phyloP scores from a whole-genome alignment of 1,139 yeast species.

The Meyerozyma smithsonii region DNA sequence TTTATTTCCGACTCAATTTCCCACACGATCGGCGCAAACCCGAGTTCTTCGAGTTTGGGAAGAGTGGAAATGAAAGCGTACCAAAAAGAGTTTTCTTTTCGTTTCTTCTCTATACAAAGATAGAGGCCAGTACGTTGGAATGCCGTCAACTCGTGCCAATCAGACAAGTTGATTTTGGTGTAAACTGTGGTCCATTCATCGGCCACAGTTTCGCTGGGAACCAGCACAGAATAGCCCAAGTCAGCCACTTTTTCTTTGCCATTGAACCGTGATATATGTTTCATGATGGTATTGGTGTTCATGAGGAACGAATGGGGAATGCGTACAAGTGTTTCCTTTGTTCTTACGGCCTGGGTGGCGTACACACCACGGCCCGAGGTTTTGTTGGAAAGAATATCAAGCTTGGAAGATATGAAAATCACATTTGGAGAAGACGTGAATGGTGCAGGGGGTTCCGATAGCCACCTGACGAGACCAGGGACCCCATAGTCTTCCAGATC shows the following conservation, averaged over 20 bases:
- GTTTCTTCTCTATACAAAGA: constrained; percentile 40
- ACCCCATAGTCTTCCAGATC: background rate
- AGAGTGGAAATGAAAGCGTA: constrained; percentile 55
- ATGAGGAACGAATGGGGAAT: constrained; percentile 58
- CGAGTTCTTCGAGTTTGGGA: constrained; percentile 48
- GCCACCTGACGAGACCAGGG: background rate
- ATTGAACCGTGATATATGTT: constrained; percentile 28
- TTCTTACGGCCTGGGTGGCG: constrained; percentile 28
- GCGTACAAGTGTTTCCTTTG: constrained; percentile 43
- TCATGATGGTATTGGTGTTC: constrained; percentile 53
- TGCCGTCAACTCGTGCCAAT: constrained; percentile 33
- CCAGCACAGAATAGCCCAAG: constrained; percentile 19
- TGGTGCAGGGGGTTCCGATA: background rate
- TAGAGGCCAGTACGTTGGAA: constrained; percentile 48
- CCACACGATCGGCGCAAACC: constrained; percentile 51
- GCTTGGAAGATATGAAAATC: constrained; percentile 26
- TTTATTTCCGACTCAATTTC: constrained; percentile 18
- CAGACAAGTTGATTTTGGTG: constrained; percentile 20
- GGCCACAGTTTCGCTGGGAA: constrained; percentile 8
- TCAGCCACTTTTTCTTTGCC: constrained; percentile 16
- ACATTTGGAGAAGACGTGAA: background rate
- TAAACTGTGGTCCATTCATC: constrained; percentile 29
- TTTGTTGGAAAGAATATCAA: constrained; percentile 21
- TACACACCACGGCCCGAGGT: constrained; percentile 64
- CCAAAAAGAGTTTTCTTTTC: constrained; percentile 51